Conservation (phyloP, 257 asterid species). For the Nicotiana paniculata region DNA sequence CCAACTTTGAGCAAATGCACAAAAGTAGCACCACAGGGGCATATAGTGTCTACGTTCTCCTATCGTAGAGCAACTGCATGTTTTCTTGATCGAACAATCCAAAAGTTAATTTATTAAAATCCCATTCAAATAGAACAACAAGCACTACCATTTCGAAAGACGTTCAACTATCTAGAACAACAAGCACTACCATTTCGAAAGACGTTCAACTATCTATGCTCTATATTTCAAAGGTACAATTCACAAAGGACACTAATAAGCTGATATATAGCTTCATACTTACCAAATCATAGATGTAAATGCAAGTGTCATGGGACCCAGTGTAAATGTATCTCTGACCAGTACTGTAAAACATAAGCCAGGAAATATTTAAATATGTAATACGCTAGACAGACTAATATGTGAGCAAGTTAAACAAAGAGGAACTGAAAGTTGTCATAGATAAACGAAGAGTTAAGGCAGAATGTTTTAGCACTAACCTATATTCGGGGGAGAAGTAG, state of each 20-base stretch:
- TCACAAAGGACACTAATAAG: not conserved
- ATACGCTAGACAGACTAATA: not conserved
- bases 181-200: not conserved
- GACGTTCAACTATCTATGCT: not conserved
- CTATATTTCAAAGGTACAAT: not conserved
- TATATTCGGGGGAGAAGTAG: conserved; percentile 81
- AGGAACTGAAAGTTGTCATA: not conserved
- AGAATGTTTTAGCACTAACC: conserved; percentile 31
- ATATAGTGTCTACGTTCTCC: no score
- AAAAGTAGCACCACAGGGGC: no score
- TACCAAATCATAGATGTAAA: conserved; percentile 84
- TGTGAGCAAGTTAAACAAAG: not conserved
- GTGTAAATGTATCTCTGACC: conserved; percentile 94
- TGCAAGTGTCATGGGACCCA: conserved; percentile 69
- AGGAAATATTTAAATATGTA: not conserved
- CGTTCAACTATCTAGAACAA: not conserved
- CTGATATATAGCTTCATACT: conserved; percentile 11
- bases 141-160: not conserved
- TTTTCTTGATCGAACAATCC: no score
- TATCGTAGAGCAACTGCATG: no score
- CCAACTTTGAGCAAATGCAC: no score
- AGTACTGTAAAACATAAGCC: conserved; percentile 47
- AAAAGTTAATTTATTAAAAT: no score
- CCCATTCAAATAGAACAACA: not conserved
- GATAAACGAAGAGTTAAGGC: not conserved